These are phyloP conservation scores for Rosa persica DNA, from an alignment of 306 rosid genomes.

Conservation along the genomic window DNA sequence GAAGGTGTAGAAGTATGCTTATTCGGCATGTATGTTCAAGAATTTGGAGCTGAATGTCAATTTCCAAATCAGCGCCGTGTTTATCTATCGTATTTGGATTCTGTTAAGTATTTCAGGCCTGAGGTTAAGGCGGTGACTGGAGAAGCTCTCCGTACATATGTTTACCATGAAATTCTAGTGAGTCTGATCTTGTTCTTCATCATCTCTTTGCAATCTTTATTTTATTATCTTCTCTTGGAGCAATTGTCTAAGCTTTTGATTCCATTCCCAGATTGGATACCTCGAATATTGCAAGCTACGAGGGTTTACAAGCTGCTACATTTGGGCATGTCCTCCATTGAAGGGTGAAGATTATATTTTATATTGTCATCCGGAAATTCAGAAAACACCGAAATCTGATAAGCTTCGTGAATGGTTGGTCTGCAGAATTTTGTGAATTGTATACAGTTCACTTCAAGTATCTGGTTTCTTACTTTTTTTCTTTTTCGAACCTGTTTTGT, in stretches of 20 bases:
- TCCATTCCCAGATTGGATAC: slow-evolving; percentile 74
- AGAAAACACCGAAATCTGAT: slow-evolving; percentile 98
- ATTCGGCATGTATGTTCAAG: slow-evolving; percentile 99
- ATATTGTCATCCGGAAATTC: slow-evolving; percentile 98
- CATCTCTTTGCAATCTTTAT: slow-evolving; percentile 2
- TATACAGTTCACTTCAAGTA: slow-evolving; percentile 8
- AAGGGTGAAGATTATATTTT: slow-evolving; percentile 99
- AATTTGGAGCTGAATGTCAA: slow-evolving; percentile 88
- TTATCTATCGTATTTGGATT: slow-evolving; percentile 92
- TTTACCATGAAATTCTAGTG: slow-evolving; percentile 98
- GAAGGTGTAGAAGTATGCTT: slow-evolving; percentile 99
- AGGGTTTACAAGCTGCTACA: slow-evolving; percentile 96
- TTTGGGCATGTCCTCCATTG: slow-evolving; percentile 98
- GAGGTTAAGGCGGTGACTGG: slow-evolving; percentile 86
- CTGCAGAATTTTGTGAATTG: slow-evolving; percentile 17
- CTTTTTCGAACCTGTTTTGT: slow-evolving; percentile 15
- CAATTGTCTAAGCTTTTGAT: slow-evolving; percentile 8
- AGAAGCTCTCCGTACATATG: slow-evolving; percentile 94
- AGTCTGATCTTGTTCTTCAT: slow-evolving; percentile 15
- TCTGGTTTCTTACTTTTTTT: slow-evolving; percentile 9
- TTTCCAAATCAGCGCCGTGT: slow-evolving; percentile 98
- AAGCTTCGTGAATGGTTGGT: slow-evolving; percentile 98
- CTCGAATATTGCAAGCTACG: slow-evolving; percentile 95
- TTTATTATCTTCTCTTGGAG: slow-evolving; percentile 24
- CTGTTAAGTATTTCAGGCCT: slow-evolving; percentile 97